Conservation (phyloP, 2,329 filamentous ascomycete genomes). For the Thelonectria olida region DNA sequence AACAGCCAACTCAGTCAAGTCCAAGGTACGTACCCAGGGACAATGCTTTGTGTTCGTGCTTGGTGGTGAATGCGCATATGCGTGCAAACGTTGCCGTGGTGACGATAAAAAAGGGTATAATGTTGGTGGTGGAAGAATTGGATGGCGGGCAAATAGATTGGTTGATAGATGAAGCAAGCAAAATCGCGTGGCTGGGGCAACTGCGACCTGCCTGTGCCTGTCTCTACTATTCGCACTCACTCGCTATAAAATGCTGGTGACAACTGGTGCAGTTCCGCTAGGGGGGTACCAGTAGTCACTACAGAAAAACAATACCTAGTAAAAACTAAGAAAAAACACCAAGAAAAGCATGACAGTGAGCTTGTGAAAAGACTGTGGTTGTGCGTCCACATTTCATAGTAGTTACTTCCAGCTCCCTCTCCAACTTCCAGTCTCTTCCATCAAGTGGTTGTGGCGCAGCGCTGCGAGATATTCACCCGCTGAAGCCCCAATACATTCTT, state of each 20-base stretch:
- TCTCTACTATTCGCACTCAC: too few species aligned
- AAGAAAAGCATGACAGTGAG: neutral
- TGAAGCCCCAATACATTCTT: neutral
- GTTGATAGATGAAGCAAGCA: slow-evolving; percentile 6
- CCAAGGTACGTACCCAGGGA: too few species aligned
- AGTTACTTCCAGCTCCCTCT: neutral
- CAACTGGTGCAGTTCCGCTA: slow-evolving; percentile 39
- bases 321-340: too few species aligned
- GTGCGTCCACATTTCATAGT: too few species aligned
- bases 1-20: too few species aligned
- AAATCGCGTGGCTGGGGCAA: slow-evolving; percentile 40
- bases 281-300: slow-evolving; percentile 27
- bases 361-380: too few species aligned
- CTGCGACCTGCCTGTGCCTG: slow-evolving; percentile 14
- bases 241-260: slow-evolving; percentile 6
- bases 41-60: neutral
- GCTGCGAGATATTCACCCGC: neutral
- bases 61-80: neutral
- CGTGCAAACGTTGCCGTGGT: slow-evolving; percentile 7
- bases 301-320: too few species aligned
- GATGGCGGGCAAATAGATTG: neutral
- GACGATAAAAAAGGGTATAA: neutral
- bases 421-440: neutral
- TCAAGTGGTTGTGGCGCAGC: neutral
- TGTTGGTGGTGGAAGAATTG: neutral